These are phyloP conservation scores for Meredithiella fracta DNA, from an alignment of 2,329 filamentous ascomycete species.

Conservation along the genomic window DNA sequence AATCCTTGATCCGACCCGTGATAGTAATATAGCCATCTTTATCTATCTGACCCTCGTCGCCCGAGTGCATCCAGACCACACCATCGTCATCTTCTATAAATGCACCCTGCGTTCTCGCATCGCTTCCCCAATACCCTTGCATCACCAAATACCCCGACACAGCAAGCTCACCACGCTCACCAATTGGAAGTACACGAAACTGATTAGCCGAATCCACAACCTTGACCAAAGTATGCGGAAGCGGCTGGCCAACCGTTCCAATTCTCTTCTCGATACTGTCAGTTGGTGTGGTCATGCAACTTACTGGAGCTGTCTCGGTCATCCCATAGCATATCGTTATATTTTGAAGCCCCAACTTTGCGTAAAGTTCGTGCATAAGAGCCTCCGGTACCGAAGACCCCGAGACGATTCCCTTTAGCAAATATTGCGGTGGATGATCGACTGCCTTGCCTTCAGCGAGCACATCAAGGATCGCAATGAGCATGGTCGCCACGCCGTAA, in stretches of 20 bases:
- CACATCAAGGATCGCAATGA: constrained; percentile 68
- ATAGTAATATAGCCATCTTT: constrained; percentile 70
- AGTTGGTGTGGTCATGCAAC: constrained; percentile 64
- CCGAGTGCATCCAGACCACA: constrained; percentile 73
- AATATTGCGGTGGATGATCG: constrained; percentile 20
- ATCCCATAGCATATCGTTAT: constrained; percentile 92
- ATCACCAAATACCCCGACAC: constrained; percentile 76
- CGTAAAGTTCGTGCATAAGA: constrained; percentile 62
- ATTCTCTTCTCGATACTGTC: constrained; percentile 62
- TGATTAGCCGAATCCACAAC: constrained; percentile 55
- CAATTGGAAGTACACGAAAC: constrained; percentile 40
- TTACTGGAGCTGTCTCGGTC: constrained; percentile 73
- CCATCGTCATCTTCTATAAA: constrained; percentile 27
- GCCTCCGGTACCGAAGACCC: constrained; percentile 71
- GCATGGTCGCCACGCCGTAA: constrained; percentile 92
- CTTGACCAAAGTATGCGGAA: constrained; percentile 67
- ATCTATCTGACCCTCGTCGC: constrained; percentile 82
- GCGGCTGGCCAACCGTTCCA: constrained; percentile 57
- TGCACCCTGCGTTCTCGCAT: constrained; percentile 50
- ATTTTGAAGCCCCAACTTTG: constrained; percentile 57
- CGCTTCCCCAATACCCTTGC: constrained; percentile 78
- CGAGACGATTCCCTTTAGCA: constrained; percentile 83
- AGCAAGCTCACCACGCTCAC: constrained; percentile 62
- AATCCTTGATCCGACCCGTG: constrained; percentile 81
- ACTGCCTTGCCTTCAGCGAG: constrained; percentile 31